phyloP scores from a whole-genome alignment of 2,329 filamentous ascomycete genomes.

The Dothistroma pini region DNA sequence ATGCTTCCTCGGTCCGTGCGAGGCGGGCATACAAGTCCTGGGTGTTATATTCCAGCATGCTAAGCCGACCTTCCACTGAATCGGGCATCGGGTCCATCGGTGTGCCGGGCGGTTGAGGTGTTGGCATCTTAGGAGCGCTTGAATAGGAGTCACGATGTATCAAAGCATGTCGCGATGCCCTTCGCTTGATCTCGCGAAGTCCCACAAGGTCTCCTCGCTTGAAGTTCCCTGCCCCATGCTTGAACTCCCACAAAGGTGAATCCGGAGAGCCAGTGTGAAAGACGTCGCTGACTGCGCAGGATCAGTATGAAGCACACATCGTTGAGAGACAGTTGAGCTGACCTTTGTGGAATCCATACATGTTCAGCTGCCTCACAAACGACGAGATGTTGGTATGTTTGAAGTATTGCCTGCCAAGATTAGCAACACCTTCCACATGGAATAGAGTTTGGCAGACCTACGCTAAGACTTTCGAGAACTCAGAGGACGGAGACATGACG shows the following conservation, averaged over 20 bases:
- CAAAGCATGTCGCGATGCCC: conserved; percentile 86
- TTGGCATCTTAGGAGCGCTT: conserved; percentile 62
- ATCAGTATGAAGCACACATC: background rate
- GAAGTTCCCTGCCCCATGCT: conserved; percentile 95
- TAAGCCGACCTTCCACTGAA: conserved; percentile 69
- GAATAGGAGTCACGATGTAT: conserved; percentile 90
- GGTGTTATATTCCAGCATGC: conserved; percentile 72
- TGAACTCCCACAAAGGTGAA: conserved; percentile 96
- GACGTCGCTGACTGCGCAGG: conserved; percentile 79
- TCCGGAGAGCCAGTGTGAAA: conserved; percentile 95
- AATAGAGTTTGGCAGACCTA: conserved; percentile 51
- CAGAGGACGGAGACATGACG: conserved; percentile 95
- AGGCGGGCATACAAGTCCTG: conserved; percentile 76
- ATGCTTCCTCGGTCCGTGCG: conserved; percentile 77
- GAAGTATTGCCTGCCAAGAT: conserved; percentile 77
- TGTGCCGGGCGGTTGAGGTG: conserved; percentile 72
- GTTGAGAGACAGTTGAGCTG: conserved; percentile 18
- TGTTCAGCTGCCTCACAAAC: conserved; percentile 95
- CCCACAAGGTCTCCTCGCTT: conserved; percentile 90
- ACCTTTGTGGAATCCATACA: conserved; percentile 99
- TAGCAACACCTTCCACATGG: conserved; percentile 25
- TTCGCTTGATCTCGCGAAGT: conserved; percentile 89
- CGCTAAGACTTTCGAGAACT: conserved; percentile 98
- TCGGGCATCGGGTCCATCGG: conserved; percentile 65
- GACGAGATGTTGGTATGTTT: conserved; percentile 99